A percentile compares a stretch with the other conserved stretches of the same genome.
phyloP scores from a whole-genome alignment of 108 stramenopile genomes.

The Skeletonema potamos region DNA sequence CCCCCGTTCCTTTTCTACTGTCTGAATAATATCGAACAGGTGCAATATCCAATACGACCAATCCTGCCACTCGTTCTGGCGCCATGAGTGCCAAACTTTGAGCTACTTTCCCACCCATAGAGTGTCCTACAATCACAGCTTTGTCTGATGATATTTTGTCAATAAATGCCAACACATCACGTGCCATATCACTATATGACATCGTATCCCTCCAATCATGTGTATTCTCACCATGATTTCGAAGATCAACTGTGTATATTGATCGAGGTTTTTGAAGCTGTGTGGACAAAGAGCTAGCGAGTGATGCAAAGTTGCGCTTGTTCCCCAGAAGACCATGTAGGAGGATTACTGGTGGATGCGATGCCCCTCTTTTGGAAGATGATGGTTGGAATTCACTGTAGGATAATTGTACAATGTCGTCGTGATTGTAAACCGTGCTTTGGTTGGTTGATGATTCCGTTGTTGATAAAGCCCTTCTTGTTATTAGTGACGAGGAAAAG shows the following conservation, averaged over 20 bases:
- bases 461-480: neutral
- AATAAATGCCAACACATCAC: constrained; percentile 81
- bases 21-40: constrained; percentile 76
- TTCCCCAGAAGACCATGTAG: constrained; percentile 95
- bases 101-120: constrained; percentile 95
- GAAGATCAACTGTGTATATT: constrained; percentile 79
- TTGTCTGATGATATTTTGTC: constrained; percentile 46
- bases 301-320: constrained; percentile 91
- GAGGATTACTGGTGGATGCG: constrained; percentile 38
- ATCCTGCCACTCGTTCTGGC: constrained; percentile 78
- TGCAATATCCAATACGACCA: constrained; percentile 92
- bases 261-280: constrained; percentile 65
- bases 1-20: constrained; percentile 36
- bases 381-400: constrained; percentile 41
- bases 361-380: neutral
- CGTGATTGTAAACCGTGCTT: neutral
- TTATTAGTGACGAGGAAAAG: neutral
- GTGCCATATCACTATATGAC: constrained; percentile 86
- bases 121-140: constrained; percentile 86
- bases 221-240: constrained; percentile 90
- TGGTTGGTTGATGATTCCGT: neutral
- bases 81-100: constrained; percentile 75
- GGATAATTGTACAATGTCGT: constrained; percentile 33
- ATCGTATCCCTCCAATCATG: constrained; percentile 67
- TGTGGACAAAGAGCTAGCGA: constrained; percentile 64